Conservation (phyloP, 495 filamentous ascomycete species). For the Penicillium macrosclerotiorum region DNA sequence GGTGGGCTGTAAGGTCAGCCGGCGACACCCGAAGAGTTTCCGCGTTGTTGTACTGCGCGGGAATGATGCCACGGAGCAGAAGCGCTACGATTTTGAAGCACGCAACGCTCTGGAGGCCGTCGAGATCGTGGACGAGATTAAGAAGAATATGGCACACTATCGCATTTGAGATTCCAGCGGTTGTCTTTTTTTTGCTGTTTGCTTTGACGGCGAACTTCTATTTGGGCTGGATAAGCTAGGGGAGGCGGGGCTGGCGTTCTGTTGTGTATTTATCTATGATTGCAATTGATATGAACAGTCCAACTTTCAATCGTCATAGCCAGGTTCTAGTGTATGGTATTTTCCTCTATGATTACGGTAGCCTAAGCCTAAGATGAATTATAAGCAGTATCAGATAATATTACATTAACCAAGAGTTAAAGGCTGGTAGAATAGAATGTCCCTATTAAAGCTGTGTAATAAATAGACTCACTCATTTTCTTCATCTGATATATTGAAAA, state of each 20-base stretch:
- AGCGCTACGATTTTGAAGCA: conserved; percentile 96
- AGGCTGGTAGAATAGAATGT: too few species aligned
- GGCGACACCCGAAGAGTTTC: conserved; percentile 88
- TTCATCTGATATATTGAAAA: too few species aligned
- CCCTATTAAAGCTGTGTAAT: too few species aligned
- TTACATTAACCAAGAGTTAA: too few species aligned
- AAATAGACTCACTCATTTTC: too few species aligned
- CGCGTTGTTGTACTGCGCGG: conserved; percentile 81
- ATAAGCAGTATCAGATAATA: too few species aligned
- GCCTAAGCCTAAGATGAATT: too few species aligned
- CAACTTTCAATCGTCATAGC: too few species aligned
- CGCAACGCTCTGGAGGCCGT: conserved; percentile 73
- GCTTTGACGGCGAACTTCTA: neutral
- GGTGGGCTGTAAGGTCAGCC: conserved; percentile 87
- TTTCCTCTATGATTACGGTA: too few species aligned
- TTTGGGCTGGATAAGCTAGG: neutral
- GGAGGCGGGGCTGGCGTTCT: neutral
- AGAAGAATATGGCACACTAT: conserved; percentile 56
- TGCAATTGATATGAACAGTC: neutral
- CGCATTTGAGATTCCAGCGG: conserved; percentile 29
- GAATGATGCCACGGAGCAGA: conserved; percentile 67
- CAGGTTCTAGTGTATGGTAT: too few species aligned
- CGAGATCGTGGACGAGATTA: conserved; percentile 88
- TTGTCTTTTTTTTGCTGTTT: neutral
- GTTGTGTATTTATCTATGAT: conserved; percentile 4